These are phyloP conservation scores for Hymenoscyphus linearis DNA, from an alignment of 2,329 filamentous ascomycete genomes.

Conservation along the genomic window DNA sequence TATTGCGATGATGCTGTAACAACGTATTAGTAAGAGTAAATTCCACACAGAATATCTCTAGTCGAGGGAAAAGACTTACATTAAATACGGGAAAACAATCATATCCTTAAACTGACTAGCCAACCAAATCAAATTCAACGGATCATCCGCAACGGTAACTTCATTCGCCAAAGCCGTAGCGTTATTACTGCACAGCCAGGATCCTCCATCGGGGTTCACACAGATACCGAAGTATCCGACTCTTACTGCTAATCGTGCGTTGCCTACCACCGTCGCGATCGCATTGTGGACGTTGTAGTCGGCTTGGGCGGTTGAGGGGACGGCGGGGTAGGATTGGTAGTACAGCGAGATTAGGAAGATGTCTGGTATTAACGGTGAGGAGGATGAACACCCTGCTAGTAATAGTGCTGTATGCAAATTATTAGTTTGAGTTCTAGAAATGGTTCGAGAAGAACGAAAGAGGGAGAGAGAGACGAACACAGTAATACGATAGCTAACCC, in stretches of 20 bases:
- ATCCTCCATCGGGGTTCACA: constrained; percentile 82
- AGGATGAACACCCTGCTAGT: constrained; percentile 91
- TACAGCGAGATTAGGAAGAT: constrained; percentile 99
- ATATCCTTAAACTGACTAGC: constrained; percentile 97
- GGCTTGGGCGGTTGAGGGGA: constrained; percentile 80
- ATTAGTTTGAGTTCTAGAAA: constrained; percentile 15
- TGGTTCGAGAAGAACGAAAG: neutral
- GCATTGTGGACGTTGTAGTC: constrained; percentile 81
- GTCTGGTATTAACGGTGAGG: constrained; percentile 86
- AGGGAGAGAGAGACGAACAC: constrained; percentile 57
- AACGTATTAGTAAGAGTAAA: constrained; percentile 5
- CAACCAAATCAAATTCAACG: constrained; percentile 94
- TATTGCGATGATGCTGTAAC: constrained; percentile 84
- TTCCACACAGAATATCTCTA: too few species aligned
- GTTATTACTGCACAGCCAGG: constrained; percentile 95
- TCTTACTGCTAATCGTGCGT: constrained; percentile 77
- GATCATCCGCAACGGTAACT: constrained; percentile 86
- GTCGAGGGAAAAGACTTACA: constrained; percentile 63
- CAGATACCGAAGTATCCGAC: constrained; percentile 99
- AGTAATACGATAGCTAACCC: constrained; percentile 89
- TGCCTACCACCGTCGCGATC: constrained; percentile 84
- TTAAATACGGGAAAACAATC: constrained; percentile 94
- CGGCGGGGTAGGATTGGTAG: constrained; percentile 76
- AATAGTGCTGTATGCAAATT: constrained; percentile 61
- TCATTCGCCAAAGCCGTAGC: constrained; percentile 88